phyloP scores from a whole-genome alignment of 768 basidiomycete genomes.

The Kwoniella heveanensis region DNA sequence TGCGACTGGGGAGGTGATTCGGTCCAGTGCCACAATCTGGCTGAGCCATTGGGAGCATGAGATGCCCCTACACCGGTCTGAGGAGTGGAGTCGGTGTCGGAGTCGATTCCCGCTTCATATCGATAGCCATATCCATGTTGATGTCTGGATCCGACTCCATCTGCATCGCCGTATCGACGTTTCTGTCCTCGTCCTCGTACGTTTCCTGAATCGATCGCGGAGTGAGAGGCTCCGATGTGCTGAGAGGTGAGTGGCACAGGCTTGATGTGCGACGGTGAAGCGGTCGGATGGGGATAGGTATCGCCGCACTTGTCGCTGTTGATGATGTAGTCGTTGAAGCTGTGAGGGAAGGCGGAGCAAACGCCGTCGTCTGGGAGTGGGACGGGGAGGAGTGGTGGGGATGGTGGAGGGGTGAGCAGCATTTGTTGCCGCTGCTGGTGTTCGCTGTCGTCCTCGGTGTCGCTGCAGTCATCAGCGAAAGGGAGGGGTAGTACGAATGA shows the following conservation, averaged over 20 bases:
- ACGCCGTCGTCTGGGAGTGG: slow-evolving; percentile 6
- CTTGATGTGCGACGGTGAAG: slow-evolving; percentile 11
- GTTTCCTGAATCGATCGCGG: slow-evolving; percentile 7
- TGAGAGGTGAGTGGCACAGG: slow-evolving; percentile 22
- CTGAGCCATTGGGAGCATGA: not conserved
- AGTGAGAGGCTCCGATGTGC: slow-evolving; percentile 17
- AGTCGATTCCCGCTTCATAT: not conserved
- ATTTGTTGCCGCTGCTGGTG: too few relatives aligned
- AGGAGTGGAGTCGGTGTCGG: not conserved
- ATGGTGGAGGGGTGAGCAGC: slow-evolving; percentile 21
- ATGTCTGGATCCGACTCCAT: not conserved
- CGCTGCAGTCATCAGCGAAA: not conserved
- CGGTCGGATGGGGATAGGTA: not conserved
- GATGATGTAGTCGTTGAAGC: not conserved
- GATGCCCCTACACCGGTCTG: not conserved
- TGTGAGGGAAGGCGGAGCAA: not conserved
- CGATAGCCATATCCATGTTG: slow-evolving; percentile 2
- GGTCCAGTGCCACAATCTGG: not conserved
- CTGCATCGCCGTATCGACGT: not conserved
- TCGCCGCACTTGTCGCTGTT: not conserved
- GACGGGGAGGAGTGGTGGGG: slow-evolving; percentile 17
- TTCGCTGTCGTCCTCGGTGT: not conserved
- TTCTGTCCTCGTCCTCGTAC: not conserved
- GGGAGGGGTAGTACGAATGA: not conserved
- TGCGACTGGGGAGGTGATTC: not conserved